Percentiles rank a stretch among this genome's conserved stretches.
These are phyloP conservation scores for Raffaelea ambrosiae DNA, from an alignment of 2,329 filamentous ascomycete species.

Conservation along the genomic window DNA sequence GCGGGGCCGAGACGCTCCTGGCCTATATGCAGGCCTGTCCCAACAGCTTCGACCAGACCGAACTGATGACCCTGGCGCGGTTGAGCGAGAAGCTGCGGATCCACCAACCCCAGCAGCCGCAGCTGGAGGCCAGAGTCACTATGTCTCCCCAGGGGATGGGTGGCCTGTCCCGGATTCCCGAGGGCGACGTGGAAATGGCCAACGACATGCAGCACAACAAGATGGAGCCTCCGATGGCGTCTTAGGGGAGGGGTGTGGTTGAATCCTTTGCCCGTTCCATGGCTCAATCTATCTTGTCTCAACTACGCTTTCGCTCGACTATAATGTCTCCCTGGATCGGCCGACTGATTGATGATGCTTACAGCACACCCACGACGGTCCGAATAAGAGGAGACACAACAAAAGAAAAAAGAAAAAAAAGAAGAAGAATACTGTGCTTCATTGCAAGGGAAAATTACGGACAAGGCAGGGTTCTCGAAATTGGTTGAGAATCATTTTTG, in stretches of 20 bases:
- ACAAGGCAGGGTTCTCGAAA: too few species aligned
- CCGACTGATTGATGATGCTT: too few species aligned
- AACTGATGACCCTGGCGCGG: slow-evolving; percentile 69
- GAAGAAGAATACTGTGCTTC: too few species aligned
- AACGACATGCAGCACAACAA: slow-evolving; percentile 26
- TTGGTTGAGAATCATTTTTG: too few species aligned
- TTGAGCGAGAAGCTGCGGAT: slow-evolving; percentile 80
- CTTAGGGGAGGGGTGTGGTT: slow-evolving; percentile 9
- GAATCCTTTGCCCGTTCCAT: too few species aligned
- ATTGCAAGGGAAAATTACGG: too few species aligned
- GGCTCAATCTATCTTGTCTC: slow-evolving; percentile 6
- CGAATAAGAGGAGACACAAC: too few species aligned
- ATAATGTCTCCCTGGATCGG: too few species aligned
- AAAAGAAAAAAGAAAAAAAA: too few species aligned
- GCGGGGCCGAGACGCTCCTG: slow-evolving; percentile 73
- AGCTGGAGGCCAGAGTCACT: slow-evolving; percentile 17
- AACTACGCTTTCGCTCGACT: too few species aligned
- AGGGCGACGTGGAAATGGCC: slow-evolving; percentile 45
- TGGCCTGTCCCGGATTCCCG: slow-evolving; percentile 45
- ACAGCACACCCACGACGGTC: too few species aligned
- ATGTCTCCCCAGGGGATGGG: slow-evolving; percentile 28
- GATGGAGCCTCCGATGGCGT: slow-evolving; percentile 25
- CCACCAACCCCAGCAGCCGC: slow-evolving; percentile 25
- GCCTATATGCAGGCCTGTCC: slow-evolving; percentile 68
- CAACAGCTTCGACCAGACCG: slow-evolving; percentile 62